These are phyloP conservation scores for Gonium pectorale DNA, from an alignment of 139 green algal genomes.

Conservation along the genomic window DNA sequence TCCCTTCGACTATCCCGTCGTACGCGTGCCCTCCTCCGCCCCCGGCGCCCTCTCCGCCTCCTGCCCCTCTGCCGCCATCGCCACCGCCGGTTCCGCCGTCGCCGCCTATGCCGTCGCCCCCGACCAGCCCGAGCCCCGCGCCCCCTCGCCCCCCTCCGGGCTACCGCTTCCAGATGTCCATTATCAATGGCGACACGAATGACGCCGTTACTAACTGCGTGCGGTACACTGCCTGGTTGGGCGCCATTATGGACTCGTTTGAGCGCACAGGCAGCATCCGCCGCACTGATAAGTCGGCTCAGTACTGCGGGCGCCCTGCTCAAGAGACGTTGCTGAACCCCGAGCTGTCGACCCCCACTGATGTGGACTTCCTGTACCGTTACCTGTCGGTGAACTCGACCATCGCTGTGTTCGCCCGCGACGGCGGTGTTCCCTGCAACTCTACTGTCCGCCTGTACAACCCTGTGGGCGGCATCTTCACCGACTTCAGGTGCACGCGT, in stretches of 20 bases:
- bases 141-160: not conserved
- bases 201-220: slow-evolving; percentile 16
- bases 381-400: not conserved
- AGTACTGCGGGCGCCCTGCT: not conserved
- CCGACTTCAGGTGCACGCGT: not conserved
- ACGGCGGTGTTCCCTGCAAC: slow-evolving; percentile 19
- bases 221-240: not conserved
- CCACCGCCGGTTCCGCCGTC: not conserved
- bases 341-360: not conserved
- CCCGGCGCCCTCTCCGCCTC: not conserved
- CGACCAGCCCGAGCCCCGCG: not conserved
- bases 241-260: slow-evolving; percentile 18
- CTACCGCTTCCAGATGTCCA: slow-evolving; percentile 13
- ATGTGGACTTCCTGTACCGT: not conserved
- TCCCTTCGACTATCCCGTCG: too few species aligned
- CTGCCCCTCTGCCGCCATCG: not conserved
- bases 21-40: slow-evolving; percentile 3
- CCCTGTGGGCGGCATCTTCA: not conserved
- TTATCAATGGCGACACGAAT: slow-evolving; percentile 16
- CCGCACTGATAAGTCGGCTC: not conserved
- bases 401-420: not conserved
- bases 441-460: slow-evolving; percentile 24
- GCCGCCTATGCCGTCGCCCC: not conserved
- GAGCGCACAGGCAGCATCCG: slow-evolving; percentile 1
- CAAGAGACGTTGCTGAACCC: slow-evolving; percentile 3